These are phyloP conservation scores for Marchantia paleacea DNA, from an alignment of 225 moss, liverwort and hornwort genomes.

Conservation along the genomic window DNA sequence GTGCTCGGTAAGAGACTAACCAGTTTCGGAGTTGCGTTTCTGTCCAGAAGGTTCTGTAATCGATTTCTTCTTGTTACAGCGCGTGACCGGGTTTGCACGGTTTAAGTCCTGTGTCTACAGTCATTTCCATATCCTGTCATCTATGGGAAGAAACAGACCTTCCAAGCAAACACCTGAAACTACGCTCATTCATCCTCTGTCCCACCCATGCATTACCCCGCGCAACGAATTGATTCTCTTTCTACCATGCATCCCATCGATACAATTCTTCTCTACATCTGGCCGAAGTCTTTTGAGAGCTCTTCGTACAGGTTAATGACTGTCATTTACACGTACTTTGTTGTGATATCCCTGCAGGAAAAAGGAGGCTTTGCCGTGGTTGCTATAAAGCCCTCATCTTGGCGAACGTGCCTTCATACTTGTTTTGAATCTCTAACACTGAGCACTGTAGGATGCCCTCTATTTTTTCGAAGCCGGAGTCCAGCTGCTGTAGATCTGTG, in stretches of 20 bases:
- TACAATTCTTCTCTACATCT: too few species aligned
- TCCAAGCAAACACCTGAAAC: too few species aligned
- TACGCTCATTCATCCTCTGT: too few species aligned
- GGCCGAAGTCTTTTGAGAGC: too few species aligned
- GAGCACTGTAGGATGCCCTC: neutral
- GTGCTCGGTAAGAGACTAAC: conserved; percentile 29
- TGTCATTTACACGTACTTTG: neutral
- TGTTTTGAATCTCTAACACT: neutral
- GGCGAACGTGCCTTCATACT: neutral
- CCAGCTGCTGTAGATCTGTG: conserved; percentile 7
- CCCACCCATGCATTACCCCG: too few species aligned
- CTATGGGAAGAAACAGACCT: too few species aligned
- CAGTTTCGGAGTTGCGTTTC: neutral
- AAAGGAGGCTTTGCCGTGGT: neutral
- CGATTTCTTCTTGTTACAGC: too few species aligned
- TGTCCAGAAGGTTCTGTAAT: neutral
- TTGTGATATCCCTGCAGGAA: conserved; percentile 6
- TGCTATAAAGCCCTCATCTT: neutral
- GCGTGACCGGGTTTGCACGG: too few species aligned
- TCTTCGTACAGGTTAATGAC: neutral
- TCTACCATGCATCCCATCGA: too few species aligned
- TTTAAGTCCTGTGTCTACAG: too few species aligned
- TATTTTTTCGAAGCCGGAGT: neutral
- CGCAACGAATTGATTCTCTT: too few species aligned
- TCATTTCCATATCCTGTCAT: too few species aligned